Evolutionary conservation across 345 rosid genomes (phyloP), one percentile per base, ranked within the genome.

Genomic region (Trapa incisa): DNA sequence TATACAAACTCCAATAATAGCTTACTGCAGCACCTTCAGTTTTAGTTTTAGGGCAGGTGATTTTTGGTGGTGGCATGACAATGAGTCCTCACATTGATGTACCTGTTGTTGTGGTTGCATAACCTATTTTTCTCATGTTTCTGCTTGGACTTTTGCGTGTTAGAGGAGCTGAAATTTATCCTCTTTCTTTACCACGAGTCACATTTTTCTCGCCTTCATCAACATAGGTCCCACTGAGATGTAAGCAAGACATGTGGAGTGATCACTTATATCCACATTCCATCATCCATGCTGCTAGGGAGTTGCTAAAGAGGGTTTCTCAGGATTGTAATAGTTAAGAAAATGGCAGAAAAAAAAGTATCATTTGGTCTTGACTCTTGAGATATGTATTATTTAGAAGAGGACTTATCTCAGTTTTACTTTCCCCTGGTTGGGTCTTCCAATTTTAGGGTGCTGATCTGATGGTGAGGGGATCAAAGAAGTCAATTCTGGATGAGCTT

Each of bases 401-500:
- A 54, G n/a, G 35, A 4, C 11, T 17, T 22, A 33, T 53, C 58
- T 54, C 3, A 6, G 33, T 5, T 33, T 33, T 17, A 6, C 29
- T 22, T 22, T 22, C 29, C 29, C 29, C 29, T 22, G 29, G 6
- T 22, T 10, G 63, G 63, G 36, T 29, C 2, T 58, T 32, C 1
- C 3, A 58, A 58, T 32, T 64, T 8, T 71, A 71, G 74, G 99
- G 97, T 54, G 80, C 76, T 78, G 97, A 94, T 82, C 67, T 83
- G 29, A 89, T 87, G 89, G 96, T 89, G 68, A 77, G 99, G 74
- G 54, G 82, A 52, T 82, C 96, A 0, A 94, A 89, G 82, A 86
- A 80, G 71, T 84, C 93, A 3, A 91, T 94, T 93, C 81, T 91
- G 67, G 95, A 85, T 64, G 97, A 94, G 76, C 82, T 94, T 68